A percentile compares a stretch with the other conserved stretches of the same genome.
These are phyloP conservation scores for Bathelium albidoporum DNA, from an alignment of 495 filamentous ascomycete genomes.

Conservation along the genomic window DNA sequence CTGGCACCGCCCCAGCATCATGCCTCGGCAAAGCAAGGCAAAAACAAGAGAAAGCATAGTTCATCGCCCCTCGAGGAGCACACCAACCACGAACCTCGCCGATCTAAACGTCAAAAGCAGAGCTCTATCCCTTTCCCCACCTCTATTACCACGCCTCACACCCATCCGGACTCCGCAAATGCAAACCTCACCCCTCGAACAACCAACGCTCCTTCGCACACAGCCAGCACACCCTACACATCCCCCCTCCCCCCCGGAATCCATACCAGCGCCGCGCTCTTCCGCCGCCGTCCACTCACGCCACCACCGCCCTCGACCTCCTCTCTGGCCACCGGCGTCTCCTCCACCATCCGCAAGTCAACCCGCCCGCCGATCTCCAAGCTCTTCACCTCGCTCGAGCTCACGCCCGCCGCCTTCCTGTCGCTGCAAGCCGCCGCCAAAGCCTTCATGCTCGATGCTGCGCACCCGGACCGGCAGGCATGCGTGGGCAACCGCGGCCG, in stretches of 20 bases:
- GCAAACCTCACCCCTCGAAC: background rate
- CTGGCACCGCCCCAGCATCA: background rate
- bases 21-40: background rate
- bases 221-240: background rate
- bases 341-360: constrained; percentile 37
- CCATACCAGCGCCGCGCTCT: background rate
- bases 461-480: constrained; percentile 45
- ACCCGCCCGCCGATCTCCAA: constrained; percentile 55
- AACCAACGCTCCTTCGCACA: background rate
- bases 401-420: constrained; percentile 49
- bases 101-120: constrained; percentile 1
- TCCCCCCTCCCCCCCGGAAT: background rate
- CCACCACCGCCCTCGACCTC: background rate
- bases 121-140: background rate
- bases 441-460: constrained; percentile 48
- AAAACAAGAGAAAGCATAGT: background rate
- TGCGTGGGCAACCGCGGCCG: constrained; percentile 51
- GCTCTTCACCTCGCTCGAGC: constrained; percentile 46
- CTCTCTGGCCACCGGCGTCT: background rate
- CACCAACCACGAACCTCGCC: background rate
- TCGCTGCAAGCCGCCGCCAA: constrained; percentile 52
- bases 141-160: background rate
- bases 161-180: background rate
- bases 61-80: background rate
- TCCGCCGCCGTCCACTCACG: background rate